Evolutionary conservation across 139 green algal species (phyloP).

Genomic region (Picochlorum sp.): DNA sequence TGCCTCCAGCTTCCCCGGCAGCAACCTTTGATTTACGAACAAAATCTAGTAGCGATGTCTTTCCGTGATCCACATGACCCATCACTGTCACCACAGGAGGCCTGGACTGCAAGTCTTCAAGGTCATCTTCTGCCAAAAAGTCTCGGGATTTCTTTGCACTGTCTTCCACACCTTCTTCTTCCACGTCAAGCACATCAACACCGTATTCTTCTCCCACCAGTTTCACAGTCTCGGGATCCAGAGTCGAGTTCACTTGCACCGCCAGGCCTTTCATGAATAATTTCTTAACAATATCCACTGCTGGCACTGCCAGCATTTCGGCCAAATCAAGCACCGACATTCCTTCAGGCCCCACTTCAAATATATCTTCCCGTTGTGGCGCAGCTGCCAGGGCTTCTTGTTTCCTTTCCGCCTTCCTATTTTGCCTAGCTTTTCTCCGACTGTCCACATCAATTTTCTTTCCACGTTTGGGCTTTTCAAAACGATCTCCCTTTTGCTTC

Average conservation of each 20-base stretch:
- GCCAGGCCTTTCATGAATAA: constrained; percentile 97
- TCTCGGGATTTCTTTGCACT: constrained; percentile 45
- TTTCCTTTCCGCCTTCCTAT: constrained; percentile 33
- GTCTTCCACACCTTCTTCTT: constrained; percentile 23
- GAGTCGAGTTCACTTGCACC: constrained; percentile 74
- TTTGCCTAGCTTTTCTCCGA: constrained; percentile 32
- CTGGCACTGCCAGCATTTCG: constrained; percentile 55
- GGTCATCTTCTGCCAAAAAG: constrained; percentile 71
- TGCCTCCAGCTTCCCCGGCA: constrained; percentile 91
- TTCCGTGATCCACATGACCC: constrained; percentile 98
- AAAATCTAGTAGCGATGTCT: constrained; percentile 84
- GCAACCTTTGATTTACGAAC: constrained; percentile 81
- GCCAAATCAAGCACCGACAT: constrained; percentile 80
- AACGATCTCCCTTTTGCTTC: too few species aligned
- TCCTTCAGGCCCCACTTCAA: constrained; percentile 82
- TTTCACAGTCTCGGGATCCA: constrained; percentile 57
- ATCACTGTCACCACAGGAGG: constrained; percentile 96
- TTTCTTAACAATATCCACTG: constrained; percentile 72
- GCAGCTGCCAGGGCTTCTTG: constrained; percentile 23
- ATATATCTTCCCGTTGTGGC: constrained; percentile 71
- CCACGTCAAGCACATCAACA: constrained; percentile 45
- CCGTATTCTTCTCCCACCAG: constrained; percentile 9
- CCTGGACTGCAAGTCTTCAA: constrained; percentile 55
- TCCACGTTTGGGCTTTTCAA: background rate
- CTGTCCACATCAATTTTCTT: constrained; percentile 12